Evolutionary conservation across 495 filamentous ascomycete species (phyloP).

Genomic region (Talaromyces proteolyticus): DNA sequence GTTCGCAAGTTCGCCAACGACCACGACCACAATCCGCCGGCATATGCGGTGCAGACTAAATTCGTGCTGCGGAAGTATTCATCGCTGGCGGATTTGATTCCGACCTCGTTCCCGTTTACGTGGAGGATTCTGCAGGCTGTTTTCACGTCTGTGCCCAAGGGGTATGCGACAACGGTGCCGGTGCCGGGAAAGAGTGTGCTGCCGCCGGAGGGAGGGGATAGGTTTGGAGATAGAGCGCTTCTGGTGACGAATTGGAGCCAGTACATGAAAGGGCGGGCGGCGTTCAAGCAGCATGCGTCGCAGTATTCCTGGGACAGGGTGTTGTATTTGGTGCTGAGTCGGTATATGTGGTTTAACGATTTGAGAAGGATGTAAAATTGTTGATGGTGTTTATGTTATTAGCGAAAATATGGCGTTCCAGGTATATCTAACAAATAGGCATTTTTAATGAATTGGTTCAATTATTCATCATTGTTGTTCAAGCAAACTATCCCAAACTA

Average conservation of each 20-base stretch:
- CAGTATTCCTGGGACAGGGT: constrained; percentile 39
- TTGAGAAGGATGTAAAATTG: constrained; percentile 20
- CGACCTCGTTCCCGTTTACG: constrained; percentile 28
- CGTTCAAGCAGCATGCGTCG: constrained; percentile 27
- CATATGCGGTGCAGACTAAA: constrained; percentile 29
- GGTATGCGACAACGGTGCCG: not conserved
- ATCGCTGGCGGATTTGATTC: constrained; percentile 27
- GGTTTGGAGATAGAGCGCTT: constrained; percentile 19
- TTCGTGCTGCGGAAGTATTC: constrained; percentile 32
- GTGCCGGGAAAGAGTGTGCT: not conserved
- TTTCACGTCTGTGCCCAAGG: constrained; percentile 15
- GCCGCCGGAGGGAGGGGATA: constrained; percentile 10
- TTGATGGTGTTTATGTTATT: too few relatives aligned
- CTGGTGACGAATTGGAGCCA: constrained; percentile 27
- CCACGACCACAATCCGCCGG: constrained; percentile 18
- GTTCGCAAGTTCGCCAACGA: constrained; percentile 22
- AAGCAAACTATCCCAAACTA: too few relatives aligned
- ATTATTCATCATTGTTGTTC: not conserved
- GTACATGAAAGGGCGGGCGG: constrained; percentile 25
- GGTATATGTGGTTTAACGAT: constrained; percentile 40
- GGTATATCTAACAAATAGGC: too few relatives aligned
- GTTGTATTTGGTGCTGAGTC: constrained; percentile 34
- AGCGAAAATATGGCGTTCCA: too few relatives aligned
- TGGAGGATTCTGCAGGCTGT: constrained; percentile 29
- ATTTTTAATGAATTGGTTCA: too few relatives aligned